Evolutionary conservation across 176 grass and related monocot genomes (phyloP), one percentile per base, ranked within the genome.

Genomic region (Tillandsia fasciculata): DNA sequence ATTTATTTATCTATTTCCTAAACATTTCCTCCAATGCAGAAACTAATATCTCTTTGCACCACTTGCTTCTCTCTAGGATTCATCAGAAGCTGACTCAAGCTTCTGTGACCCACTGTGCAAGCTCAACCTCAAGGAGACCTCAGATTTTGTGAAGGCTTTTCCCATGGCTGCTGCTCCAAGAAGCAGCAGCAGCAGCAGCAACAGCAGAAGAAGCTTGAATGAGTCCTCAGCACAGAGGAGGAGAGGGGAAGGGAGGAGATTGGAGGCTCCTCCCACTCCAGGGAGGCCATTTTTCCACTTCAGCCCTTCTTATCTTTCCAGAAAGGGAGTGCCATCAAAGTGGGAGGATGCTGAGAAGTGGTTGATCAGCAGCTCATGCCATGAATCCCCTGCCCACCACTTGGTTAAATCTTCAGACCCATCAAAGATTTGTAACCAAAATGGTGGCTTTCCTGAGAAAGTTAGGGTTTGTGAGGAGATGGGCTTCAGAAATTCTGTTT

Each of bases 271-370:
- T 11, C 59, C 71, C 27, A 90, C 84, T 18, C 87, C 82, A 13
- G 82, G 83, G 11, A 73, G 77, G 82, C 80, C 69, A 67, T 26
- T 83, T 61, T 69, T 78, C 66, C 81, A 86, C 74, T 79, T 99
- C 74, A 80, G 79, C 23, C 58, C 85, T 17, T 65, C 69, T 83
- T 72, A 77, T 70, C 74, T 74, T 77, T 1, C 64, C 76, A 26
- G 87, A 52, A 73, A 84, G 82, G 86, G 78, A 0, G 65, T 94
- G 22, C 90, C 95, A 27, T 94, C 95, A 52, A 99, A 99, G 83
- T 99, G 95, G 95, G 95, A 99, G 70, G 95, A 99, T 78, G 95
- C 95, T 1, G 95, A 99, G 90, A 99, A 92, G 74, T 99, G 95
- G 95, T 65, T 94, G 53, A 74, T 82, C 49, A 85, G 73, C 50